Base-by-base conservation (phyloP, 345 rosid genomes). In the Pelargonium nanum region DNA sequence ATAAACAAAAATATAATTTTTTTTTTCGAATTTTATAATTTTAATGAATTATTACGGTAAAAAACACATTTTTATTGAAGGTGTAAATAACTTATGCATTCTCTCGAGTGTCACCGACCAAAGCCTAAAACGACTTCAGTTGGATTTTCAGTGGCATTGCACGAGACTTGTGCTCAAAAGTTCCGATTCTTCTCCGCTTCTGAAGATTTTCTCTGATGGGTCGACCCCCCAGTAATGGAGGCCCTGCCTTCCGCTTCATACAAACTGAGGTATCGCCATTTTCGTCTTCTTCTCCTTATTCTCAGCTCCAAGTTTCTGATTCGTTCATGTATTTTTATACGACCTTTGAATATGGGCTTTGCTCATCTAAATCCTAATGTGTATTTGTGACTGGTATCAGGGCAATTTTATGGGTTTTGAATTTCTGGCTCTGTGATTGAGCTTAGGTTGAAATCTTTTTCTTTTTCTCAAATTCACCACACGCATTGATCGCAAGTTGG, bases 151-250 rank as follows among this genome's bases (percentile, higher is more conserved):
- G n/a, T n/a, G n/a, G n/a, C n/a, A n/a, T n/a, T n/a, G 40, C 48
- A 40, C 55, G 13, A 22, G 56, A 26, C 34, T 19, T 34, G 56
- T 45, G 22, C 21, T 32, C 4, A 6, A 24, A 28, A n/a, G 12
- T n/a, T 12, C 21, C 44, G 2, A 22, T 24, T 21, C 25, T 19
- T 7, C 17, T 54, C 57, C 5, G 23, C 5, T 24, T 13, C 1
- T 19, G 50, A 23, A 34, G 23, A 24, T 12, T 55, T 22, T 23
- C 10, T 17, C 57, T 71, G 75, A 79, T 94, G 99, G 99, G 97
- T 66, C 89, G 99, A 24, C 99, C 96, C 69, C 97, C 97, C 51
- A 83, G 92, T 65, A 86, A 85, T 67, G 99, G 99, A 26, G 90
- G 86, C 66, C 99, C 99, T 25, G 90, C 99, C 69, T 94, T 94